Evolutionary conservation across 2,329 filamentous ascomycete species (phyloP), one percentile per base, ranked within the genome.

Genomic region (Alternaria panax): DNA sequence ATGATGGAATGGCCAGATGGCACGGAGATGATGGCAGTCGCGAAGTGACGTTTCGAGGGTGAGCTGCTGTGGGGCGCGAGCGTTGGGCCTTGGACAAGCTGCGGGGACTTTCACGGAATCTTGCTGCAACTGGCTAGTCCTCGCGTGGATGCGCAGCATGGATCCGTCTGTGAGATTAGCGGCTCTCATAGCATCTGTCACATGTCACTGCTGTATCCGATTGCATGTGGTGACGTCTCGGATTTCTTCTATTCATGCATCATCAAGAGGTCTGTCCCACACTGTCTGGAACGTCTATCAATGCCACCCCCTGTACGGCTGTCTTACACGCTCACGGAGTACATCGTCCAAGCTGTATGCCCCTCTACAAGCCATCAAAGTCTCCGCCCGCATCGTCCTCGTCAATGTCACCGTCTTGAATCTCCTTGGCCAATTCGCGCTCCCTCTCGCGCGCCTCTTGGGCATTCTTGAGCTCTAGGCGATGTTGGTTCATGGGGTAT

Each of bases 401-500:
- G 72, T 98, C 95, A 79, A 97, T 86, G 75, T 99, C 95, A 20
- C 94, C 95, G 68, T 98, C 95, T 80, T 97, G 92, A 75, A 99
- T 98, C 84, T 99, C 95, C 85, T 98, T 98, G 64, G 93, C 95
- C 85, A 99, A 88, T 81, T 99, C 95, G 18, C 95, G 87, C 84
- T 99, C 95, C 20, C 95, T 87, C 79, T 99, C 95, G 51, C 95
- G 87, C n/a, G 95, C 95, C 81, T 99, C 96, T 80, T 98, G 94
- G 0, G 95, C 95, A 73, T 96, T 98, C 87, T 97, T 98, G 56
- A 99, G 86, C 81, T 99, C 95, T 56, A 98, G 85, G 18, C 95
- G 88, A 81, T 99, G 95, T 80, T 98, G 95, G 83, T 99, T 97
- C 94, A 98, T 98, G 2, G 95, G 95, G 81, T 98, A 99, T 55